These are phyloP conservation scores for Salix exigua DNA, from an alignment of 345 rosid species.

Conservation along the genomic window DNA sequence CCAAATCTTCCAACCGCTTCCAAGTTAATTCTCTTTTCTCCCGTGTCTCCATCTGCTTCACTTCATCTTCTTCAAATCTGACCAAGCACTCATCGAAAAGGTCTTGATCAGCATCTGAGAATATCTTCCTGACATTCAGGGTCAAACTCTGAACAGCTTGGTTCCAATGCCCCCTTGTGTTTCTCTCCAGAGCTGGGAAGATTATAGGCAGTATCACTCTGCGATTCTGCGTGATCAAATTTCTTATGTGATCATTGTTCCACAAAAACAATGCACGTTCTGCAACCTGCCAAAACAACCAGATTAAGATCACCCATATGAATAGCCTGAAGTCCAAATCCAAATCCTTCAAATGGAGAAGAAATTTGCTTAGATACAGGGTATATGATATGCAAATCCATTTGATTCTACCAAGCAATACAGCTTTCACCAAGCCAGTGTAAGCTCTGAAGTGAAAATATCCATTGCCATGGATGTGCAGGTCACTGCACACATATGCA, in stretches of 20 bases:
- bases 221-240: slow-evolving; percentile 45
- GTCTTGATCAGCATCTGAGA: slow-evolving; percentile 51
- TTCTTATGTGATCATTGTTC: slow-evolving; percentile 58
- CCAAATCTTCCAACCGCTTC: slow-evolving; percentile 67
- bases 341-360: background rate
- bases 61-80: slow-evolving; percentile 54
- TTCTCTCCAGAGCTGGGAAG: slow-evolving; percentile 55
- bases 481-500: background rate
- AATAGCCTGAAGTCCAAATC: background rate
- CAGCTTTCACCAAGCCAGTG: background rate
- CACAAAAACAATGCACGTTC: slow-evolving; percentile 63
- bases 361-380: background rate
- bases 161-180: slow-evolving; percentile 55
- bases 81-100: slow-evolving; percentile 65
- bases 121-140: slow-evolving; percentile 49
- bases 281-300: slow-evolving; percentile 44
- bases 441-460: background rate
- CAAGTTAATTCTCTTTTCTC: slow-evolving; percentile 54
- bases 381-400: background rate
- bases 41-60: slow-evolving; percentile 35
- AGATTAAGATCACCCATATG: background rate
- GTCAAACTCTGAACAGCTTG: slow-evolving; percentile 53
- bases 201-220: slow-evolving; percentile 51
- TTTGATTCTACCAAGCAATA: background rate
- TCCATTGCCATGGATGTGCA: background rate